Evolutionary conservation across 1,284 basidiomycete genomes (phyloP).

Genomic region (Malassezia obtusa): DNA sequence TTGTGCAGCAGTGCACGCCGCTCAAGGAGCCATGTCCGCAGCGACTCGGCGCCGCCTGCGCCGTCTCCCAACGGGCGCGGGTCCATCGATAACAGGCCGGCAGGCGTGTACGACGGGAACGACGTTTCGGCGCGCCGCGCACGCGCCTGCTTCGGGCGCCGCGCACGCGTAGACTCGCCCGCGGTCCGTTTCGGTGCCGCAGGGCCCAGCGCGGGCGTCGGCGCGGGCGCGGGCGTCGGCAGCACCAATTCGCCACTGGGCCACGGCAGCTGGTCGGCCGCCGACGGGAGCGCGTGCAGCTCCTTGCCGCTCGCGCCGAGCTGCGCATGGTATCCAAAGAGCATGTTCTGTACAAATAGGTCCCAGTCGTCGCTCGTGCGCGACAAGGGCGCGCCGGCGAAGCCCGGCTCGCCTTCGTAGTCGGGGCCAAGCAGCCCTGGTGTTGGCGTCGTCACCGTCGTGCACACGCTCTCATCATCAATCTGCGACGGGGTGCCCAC

Average conservation of each 20-base stretch:
- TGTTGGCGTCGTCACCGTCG: not conserved
- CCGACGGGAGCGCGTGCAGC: not conserved
- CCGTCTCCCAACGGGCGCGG: not conserved
- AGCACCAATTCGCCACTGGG: not conserved
- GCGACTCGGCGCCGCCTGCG: too few species aligned
- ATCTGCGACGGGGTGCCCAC: not conserved
- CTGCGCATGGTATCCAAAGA: not conserved
- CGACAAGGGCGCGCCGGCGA: not conserved
- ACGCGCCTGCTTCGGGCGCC: not conserved
- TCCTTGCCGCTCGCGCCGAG: not conserved
- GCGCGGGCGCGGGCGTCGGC: not conserved
- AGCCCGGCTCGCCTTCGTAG: not conserved
- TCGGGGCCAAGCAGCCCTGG: not conserved
- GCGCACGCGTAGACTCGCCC: not conserved
- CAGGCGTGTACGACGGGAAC: not conserved
- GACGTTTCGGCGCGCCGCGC: not conserved
- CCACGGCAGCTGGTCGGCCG: not conserved
- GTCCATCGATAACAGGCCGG: not conserved
- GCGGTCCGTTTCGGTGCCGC: not conserved
- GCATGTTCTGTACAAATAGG: not conserved
- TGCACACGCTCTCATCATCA: not conserved
- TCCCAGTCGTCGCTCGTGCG: not conserved
- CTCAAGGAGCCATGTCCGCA: slow-evolving; percentile 13
- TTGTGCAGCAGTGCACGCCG: slow-evolving; percentile 11
- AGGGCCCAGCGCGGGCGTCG: too few species aligned